Percentiles rank a stretch among this genome's conserved stretches.
These are phyloP conservation scores for Seiridium unicorne DNA, from an alignment of 2,329 filamentous ascomycete species.

Conservation along the genomic window DNA sequence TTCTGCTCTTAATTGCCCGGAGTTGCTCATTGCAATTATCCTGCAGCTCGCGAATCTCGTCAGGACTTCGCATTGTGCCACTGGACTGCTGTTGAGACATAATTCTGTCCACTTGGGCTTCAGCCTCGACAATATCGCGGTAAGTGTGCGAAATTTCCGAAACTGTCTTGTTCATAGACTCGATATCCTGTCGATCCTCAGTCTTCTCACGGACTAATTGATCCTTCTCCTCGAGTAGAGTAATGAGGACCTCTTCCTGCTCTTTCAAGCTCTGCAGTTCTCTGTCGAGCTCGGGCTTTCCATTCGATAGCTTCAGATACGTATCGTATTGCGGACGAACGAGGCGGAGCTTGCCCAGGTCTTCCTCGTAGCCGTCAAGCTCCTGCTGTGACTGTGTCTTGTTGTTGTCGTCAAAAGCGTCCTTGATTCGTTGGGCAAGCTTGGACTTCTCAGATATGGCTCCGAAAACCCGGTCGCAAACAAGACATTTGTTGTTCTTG, in stretches of 20 bases:
- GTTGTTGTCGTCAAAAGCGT: constrained; percentile 59
- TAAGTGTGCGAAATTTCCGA: constrained; percentile 71
- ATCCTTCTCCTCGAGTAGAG: constrained; percentile 67
- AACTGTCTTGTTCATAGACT: constrained; percentile 74
- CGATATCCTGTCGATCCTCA: constrained; percentile 67
- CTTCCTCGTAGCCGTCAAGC: constrained; percentile 47
- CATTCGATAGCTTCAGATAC: constrained; percentile 66
- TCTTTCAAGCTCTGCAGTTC: constrained; percentile 62
- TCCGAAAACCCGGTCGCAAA: constrained; percentile 72
- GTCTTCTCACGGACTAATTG: constrained; percentile 62
- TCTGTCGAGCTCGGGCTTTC: constrained; percentile 67
- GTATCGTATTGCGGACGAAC: constrained; percentile 71
- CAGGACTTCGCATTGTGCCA: constrained; percentile 65
- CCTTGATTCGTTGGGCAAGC: constrained; percentile 66
- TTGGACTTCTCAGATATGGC: constrained; percentile 60
- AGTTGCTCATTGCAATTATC: constrained; percentile 65
- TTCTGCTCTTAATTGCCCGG: constrained; percentile 59
- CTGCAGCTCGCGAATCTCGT: constrained; percentile 81
- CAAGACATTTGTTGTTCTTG: constrained; percentile 69
- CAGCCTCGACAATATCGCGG: constrained; percentile 69
- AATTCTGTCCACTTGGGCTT: constrained; percentile 72
- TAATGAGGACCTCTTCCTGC: constrained; percentile 59
- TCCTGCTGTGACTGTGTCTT: constrained; percentile 62
- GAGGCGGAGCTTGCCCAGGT: constrained; percentile 58
- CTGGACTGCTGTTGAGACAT: constrained; percentile 71